Conservation (phyloP, 371 early-diverging fungal genomes). For the Actinomortierella wolfii region DNA sequence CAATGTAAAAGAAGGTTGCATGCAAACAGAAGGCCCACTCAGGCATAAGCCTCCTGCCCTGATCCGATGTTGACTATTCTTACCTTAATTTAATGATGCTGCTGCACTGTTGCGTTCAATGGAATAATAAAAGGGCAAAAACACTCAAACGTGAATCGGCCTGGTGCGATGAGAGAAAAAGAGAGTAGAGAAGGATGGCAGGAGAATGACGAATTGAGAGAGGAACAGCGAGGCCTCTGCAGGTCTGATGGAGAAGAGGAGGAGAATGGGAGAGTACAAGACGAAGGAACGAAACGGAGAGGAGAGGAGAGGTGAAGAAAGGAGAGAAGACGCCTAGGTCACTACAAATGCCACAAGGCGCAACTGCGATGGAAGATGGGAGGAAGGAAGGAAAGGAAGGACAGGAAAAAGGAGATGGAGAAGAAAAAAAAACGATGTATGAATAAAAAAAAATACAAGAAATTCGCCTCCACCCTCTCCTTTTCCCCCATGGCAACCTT, state of each 20-base stretch:
- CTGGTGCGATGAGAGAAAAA: background rate
- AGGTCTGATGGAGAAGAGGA: background rate
- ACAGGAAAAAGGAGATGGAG: background rate
- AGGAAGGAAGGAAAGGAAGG: background rate
- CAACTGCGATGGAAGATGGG: background rate
- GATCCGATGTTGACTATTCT: too few species aligned
- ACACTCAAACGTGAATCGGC: background rate
- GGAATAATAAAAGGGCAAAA: background rate
- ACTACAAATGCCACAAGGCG: background rate
- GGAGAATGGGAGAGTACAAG: background rate
- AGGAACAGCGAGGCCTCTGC: background rate
- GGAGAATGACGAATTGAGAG: background rate
- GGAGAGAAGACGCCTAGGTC: background rate
- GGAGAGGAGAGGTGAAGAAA: background rate
- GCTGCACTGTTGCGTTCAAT: background rate
- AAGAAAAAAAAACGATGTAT: background rate
- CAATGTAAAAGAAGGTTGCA: too few species aligned
- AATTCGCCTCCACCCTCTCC: background rate
- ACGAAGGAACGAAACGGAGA: background rate
- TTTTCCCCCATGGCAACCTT: too few species aligned
- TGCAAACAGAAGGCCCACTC: too few species aligned
- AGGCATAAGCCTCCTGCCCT: too few species aligned
- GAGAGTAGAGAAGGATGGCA: background rate
- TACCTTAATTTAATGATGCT: background rate
- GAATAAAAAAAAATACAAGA: background rate